Evolutionary conservation across 495 filamentous ascomycete species (phyloP).

Genomic region (Acidiella bohemica): DNA sequence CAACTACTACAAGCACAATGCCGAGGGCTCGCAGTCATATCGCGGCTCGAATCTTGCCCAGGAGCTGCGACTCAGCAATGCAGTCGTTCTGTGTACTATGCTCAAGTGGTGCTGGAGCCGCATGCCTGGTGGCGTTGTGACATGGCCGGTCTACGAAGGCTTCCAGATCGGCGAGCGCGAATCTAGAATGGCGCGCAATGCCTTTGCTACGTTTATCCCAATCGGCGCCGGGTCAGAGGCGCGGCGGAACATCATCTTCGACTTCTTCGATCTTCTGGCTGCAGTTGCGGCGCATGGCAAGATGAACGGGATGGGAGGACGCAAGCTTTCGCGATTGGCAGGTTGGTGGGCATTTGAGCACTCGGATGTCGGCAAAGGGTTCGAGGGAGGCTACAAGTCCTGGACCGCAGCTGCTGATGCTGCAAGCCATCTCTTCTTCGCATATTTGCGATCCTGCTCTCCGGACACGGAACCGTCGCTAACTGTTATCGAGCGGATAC

Average conservation of each 20-base stretch:
- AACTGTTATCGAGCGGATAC: constrained; percentile 67
- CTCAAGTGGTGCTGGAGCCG: constrained; percentile 99
- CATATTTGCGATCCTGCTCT: constrained; percentile 79
- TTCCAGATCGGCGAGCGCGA: constrained; percentile 94
- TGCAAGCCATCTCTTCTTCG: constrained; percentile 92
- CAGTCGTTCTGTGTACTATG: constrained; percentile 87
- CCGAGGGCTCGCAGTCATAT: constrained; percentile 23
- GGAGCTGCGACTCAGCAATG: constrained; percentile 85
- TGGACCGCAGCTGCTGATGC: constrained; percentile 90
- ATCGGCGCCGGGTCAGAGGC: constrained; percentile 83
- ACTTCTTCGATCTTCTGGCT: constrained; percentile 89
- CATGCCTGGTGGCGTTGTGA: constrained; percentile 80
- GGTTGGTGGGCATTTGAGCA: constrained; percentile 99
- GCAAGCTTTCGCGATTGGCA: constrained; percentile 87
- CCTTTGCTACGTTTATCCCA: constrained; percentile 92
- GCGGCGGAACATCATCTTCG: constrained; percentile 77
- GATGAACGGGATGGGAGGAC: constrained; percentile 80
- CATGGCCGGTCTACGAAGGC: constrained; percentile 92
- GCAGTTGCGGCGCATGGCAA: constrained; percentile 76
- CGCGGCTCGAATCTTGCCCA: constrained; percentile 59
- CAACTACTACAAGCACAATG: constrained; percentile 63
- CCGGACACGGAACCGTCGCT: constrained; percentile 58
- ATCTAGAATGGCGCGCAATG: constrained; percentile 79
- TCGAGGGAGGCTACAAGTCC: constrained; percentile 82
- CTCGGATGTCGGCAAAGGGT: constrained; percentile 71